phyloP scores from a whole-genome alignment of 2,329 filamentous ascomycete genomes.

The Fusarium tricinctum region DNA sequence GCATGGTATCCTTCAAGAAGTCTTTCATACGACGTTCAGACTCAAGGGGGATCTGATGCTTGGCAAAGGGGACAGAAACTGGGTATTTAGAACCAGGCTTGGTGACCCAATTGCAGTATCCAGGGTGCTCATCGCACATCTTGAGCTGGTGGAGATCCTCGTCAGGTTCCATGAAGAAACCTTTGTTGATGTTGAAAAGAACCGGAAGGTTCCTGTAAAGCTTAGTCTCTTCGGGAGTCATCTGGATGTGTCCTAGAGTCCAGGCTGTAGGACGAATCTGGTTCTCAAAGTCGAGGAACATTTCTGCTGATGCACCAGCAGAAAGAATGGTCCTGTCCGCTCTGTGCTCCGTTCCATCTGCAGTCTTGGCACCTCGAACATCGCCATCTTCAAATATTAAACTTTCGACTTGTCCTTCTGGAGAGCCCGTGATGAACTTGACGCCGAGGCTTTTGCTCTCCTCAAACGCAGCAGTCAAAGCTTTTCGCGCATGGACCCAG shows the following conservation, averaged over 20 bases:
- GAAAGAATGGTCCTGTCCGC: slow-evolving; percentile 22
- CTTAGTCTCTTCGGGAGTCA: slow-evolving; percentile 24
- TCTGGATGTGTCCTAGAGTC: slow-evolving; percentile 36
- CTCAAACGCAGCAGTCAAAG: slow-evolving; percentile 29
- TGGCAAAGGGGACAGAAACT: slow-evolving; percentile 29
- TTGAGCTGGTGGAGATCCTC: slow-evolving; percentile 36
- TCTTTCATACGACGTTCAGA: slow-evolving; percentile 24
- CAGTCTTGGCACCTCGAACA: slow-evolving; percentile 28
- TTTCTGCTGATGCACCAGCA: slow-evolving; percentile 21
- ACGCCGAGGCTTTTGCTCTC: slow-evolving; percentile 30
- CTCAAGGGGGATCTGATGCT: slow-evolving; percentile 30
- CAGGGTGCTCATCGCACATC: slow-evolving; percentile 39
- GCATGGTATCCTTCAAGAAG: slow-evolving; percentile 26
- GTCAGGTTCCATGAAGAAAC: slow-evolving; percentile 41
- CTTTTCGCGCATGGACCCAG: slow-evolving; percentile 39
- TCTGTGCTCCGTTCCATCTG: slow-evolving; percentile 19
- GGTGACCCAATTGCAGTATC: slow-evolving; percentile 33
- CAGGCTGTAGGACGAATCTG: slow-evolving; percentile 35
- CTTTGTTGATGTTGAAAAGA: slow-evolving; percentile 38
- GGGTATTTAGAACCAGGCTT: slow-evolving; percentile 3
- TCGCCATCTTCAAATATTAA: slow-evolving; percentile 21
- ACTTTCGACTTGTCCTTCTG: slow-evolving; percentile 4
- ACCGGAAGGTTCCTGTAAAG: slow-evolving; percentile 29
- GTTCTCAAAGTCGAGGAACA: slow-evolving; percentile 40
- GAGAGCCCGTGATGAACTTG: slow-evolving; percentile 26